Base-by-base conservation (phyloP, 2,329 filamentous ascomycete species). In the Paecilomyces dactylethromorphus region DNA sequence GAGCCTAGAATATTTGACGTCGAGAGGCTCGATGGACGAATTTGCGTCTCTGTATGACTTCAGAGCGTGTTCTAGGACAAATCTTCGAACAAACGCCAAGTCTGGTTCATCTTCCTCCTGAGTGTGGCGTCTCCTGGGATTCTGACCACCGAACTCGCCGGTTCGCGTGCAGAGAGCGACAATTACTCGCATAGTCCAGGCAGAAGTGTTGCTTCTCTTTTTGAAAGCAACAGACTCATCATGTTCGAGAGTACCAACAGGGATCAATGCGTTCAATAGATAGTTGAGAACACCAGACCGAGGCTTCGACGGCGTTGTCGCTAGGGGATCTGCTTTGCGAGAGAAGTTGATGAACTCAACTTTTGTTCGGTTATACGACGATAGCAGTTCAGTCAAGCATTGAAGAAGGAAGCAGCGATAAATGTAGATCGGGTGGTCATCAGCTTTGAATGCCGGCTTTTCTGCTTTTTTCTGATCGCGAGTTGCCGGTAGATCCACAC, bases 311-410 rank as follows among this genome's bases (percentile, higher is more conserved):
- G 94, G 94, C 1, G 94, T 97, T 57, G 86, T 87, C 11, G 88
- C 88, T 65, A 91, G 88, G 52, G 91, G 83, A 53, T 93, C 91
- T 6, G 91, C 88, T 69, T 92, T 96, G 61, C 93, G 88, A 65
- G 95, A 97, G 78, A 97, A 99, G 74, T 97, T 97, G 79, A 99
- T 97, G 71, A 99, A 97, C 71, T 99, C 95, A 51, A 99, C 86
- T 81, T 99, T 99, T 8, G 92, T 91, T 57, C 92, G 87, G 66
- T 92, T 96, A 77, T 97, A 99, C 68, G 89, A 95, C 59, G 90
- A 87, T 13, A 99, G 81, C 13, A 99, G 84, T 74, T 99, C 94
- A 0, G 91, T 88, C 45, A 99, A 79, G 68, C 92, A 96, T 70
- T 94, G 92, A 32, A 99, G 83, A 56, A 99, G 79, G 78, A 97